Base-by-base conservation (phyloP, 345 rosid genomes). In the Aurinia saxatilis region DNA sequence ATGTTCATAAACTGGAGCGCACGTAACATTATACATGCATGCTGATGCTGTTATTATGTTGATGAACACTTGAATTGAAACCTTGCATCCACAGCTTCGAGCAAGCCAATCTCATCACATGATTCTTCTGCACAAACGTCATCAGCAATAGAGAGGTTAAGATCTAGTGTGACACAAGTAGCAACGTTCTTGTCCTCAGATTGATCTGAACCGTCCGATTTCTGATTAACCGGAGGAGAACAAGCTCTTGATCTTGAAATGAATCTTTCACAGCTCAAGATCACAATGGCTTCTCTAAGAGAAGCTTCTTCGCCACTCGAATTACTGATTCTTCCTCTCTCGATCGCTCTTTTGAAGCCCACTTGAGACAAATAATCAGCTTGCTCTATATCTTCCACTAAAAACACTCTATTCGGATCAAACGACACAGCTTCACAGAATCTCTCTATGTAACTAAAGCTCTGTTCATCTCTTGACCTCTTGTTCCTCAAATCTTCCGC, bases 221-320 rank as follows among this genome's bases (percentile, higher is more conserved):
- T 84, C 53, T 71, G 76, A 70, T 70, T 75, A 17, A 48, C 14
- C 4, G 41, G 58, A 39, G 91, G 91, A 50, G 87, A 84, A 57
- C 82, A 81, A 21, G 78, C 93, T 73, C 91, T 78, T 42, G 92
- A 87, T 69, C 84, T 87, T 21, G 88, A 80, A 16, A 80, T 83
- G 36, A 82, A 80, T 66, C 83, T 85, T 68, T 84, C 88, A 34
- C 92, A 81, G 60, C 96, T 87, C 74, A 91, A 75, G 69, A 91
- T 84, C 42, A 85, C 72, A 35, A 91, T 80, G 5, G 93, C 91
- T 45, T 91, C 90, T n/a, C 71, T 48, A 1, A 87, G 74, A 5
- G 65, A 60, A 46, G 83, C 79, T 70, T 83, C 91, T 52, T 75
- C 79, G 5, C 82, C 90, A 35, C 50, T 65, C 0, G 55, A 41